phyloP scores from a whole-genome alignment of 179 eudicot species.

The Spergularia azorica region DNA sequence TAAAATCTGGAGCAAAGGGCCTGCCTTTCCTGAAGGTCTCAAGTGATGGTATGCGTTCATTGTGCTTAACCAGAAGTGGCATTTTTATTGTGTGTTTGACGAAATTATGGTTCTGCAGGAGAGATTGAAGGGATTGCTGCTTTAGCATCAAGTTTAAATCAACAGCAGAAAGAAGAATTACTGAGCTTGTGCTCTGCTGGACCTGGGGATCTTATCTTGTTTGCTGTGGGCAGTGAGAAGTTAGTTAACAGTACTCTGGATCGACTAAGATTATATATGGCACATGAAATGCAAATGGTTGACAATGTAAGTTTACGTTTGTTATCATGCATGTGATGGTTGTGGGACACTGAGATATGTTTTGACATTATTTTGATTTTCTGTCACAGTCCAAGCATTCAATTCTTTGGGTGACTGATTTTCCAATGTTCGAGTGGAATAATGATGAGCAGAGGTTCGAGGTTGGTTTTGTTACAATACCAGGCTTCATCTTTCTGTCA shows the following conservation, averaged over 20 bases:
- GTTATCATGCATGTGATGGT: neutral
- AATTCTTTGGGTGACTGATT: constrained; percentile 93
- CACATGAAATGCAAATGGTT: constrained; percentile 71
- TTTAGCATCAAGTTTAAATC: constrained; percentile 63
- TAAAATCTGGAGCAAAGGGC: constrained; percentile 95
- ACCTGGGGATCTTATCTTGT: constrained; percentile 83
- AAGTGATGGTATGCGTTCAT: constrained; percentile 57
- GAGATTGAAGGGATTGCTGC: constrained; percentile 80
- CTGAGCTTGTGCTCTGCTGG: constrained; percentile 58
- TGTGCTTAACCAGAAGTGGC: neutral
- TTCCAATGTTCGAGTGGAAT: constrained; percentile 99
- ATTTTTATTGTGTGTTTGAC: constrained; percentile 12
- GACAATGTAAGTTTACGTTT: constrained; percentile 63
- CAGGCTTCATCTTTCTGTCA: constrained; percentile 13
- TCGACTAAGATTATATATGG: constrained; percentile 67
- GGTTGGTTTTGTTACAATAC: constrained; percentile 43
- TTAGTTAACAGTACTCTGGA: constrained; percentile 83
- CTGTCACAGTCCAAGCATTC: constrained; percentile 65
- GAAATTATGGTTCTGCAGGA: constrained; percentile 43
- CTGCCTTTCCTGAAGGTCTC: constrained; percentile 88
- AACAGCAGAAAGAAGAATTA: constrained; percentile 47
- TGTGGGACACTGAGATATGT: constrained; percentile 11
- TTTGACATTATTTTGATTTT: neutral
- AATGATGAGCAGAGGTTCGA: constrained; percentile 80
- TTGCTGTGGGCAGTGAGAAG: constrained; percentile 72